Conservation (phyloP, 176 grass and related monocot genomes). For the Ananas comosus region DNA sequence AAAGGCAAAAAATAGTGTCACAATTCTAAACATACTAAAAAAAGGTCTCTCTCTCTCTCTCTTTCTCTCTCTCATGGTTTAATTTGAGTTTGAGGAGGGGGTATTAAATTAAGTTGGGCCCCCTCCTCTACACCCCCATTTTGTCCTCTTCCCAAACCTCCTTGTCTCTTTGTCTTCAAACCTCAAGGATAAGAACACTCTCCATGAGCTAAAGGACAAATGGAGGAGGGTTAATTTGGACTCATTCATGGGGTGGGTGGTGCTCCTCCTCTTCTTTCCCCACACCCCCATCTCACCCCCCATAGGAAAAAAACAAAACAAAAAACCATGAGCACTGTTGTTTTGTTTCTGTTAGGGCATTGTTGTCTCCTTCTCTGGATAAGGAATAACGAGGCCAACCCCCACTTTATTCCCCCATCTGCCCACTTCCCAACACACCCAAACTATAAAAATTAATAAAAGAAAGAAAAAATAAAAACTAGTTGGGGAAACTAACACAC, state of each 20-base stretch:
- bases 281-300: neutral
- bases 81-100: neutral
- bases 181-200: neutral
- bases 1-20: too few species aligned
- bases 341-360: slow-evolving; percentile 3
- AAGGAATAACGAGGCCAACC: slow-evolving; percentile 5
- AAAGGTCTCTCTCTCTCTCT: too few species aligned
- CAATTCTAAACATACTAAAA: too few species aligned
- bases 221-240: neutral
- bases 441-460: too few species aligned
- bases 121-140: neutral
- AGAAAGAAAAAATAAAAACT: too few species aligned
- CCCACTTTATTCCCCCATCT: neutral
- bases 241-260: neutral
- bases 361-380: neutral
- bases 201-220: neutral
- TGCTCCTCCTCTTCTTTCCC: neutral
- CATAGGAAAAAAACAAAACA: neutral
- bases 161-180: neutral
- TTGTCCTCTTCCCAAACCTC: neutral
- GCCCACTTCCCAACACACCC: neutral
- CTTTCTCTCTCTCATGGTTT: neutral
- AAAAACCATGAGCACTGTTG: neutral
- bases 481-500: too few species aligned
- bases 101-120: neutral